Evolutionary conservation across 768 basidiomycete species (phyloP), one percentile per base, ranked within the genome.

Genomic region (Termitomyces sp.): DNA sequence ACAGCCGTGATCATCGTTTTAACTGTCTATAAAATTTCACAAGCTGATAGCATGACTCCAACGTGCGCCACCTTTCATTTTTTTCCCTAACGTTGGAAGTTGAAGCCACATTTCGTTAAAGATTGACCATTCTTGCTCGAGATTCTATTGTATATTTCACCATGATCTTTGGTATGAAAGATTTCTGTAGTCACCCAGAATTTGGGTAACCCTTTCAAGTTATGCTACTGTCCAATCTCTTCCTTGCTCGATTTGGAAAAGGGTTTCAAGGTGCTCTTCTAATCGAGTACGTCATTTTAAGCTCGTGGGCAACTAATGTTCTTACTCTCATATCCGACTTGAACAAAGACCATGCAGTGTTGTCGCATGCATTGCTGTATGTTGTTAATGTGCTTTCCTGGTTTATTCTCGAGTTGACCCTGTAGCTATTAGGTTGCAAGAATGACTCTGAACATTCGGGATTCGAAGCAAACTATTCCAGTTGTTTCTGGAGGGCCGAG

Each of bases 81-180:
- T 10, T 34, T 34, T 17, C 12, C 8, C 9, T 15, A n/a, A 17
- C 10, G 8, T 34, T 34, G 4, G 31, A 32, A 20, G 25, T 25
- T 25, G 11, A 45, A 56, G 42, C 6, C 2, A 9, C 32, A 32
- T 14, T 12, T 2, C 1, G 32, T 32, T 4, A 11, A 45, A 56
- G 55, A 34, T 34, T 56, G 55, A 20, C 31, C 0, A 4, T 56
- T 32, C 55, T 56, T 11, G 55, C 55, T 45, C 55, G 55, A 43
- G 55, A 56, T 56, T 56, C 55, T 34, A 56, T 56, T n/a, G 31
- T 34, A n/a, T 56, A 56, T n/a, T 56, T 56, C n/a, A 14, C n/a
- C 3, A 6, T 56, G 11, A 45, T 56, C 12, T 56, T 56, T 14
- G 40, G 55, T 56, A 45, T 8, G 42, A 32, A n/a, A 29, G n/a